Base-by-base conservation (phyloP, 1,284 basidiomycete species). In the Fomitopsis schrenkii region DNA sequence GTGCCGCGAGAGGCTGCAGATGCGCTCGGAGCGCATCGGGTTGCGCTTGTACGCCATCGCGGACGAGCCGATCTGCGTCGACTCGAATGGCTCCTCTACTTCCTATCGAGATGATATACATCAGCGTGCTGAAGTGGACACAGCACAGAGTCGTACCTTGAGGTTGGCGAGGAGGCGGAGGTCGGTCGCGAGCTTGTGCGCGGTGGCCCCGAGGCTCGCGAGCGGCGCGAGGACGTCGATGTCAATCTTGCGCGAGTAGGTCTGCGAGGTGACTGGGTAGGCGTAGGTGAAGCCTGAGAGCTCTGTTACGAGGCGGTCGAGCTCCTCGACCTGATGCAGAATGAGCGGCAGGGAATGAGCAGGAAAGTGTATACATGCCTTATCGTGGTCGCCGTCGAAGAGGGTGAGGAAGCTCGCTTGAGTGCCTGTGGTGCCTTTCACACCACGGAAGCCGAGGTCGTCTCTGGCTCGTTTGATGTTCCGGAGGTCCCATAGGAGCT, bases 11-110 rank as follows among this genome's bases (percentile, higher is more conserved):
- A 99, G 85, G 69, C 93, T 95, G 82, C 97, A 99, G 57, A 98
- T 92, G 54, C 97, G 91, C 78, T 99, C 97, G 63, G 88, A 96
- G 60, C 97, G 93, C 97, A 99, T 99, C 1, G 97, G 97, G 78
- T 99, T 99, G 63, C 97, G 87, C 81, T 99, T 99, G 87, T 99
- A 99, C 2, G 97, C 97, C 97, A 99, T 99, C 17, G 96, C 96
- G 2, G 92, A 94, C 9, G 91, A 93, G n/a, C 97, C 97, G 68
- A 99, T 99, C 80, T 99, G 97, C 58, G 97, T 97, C 66, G 95
- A 94, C 77, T 99, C 97, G 75, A 99, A 99, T 0, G 97, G 97
- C 74, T 99, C 97, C 77, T 99, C 97, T 54, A 99, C 82, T 85
- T 99, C 97, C 88, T 91, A 10, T 22, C 22, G 50, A 3, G 14